Percentiles rank a stretch among this genome's conserved stretches.
Conservation (phyloP, 2,329 filamentous ascomycete genomes). For the Biscogniauxia marginata region DNA sequence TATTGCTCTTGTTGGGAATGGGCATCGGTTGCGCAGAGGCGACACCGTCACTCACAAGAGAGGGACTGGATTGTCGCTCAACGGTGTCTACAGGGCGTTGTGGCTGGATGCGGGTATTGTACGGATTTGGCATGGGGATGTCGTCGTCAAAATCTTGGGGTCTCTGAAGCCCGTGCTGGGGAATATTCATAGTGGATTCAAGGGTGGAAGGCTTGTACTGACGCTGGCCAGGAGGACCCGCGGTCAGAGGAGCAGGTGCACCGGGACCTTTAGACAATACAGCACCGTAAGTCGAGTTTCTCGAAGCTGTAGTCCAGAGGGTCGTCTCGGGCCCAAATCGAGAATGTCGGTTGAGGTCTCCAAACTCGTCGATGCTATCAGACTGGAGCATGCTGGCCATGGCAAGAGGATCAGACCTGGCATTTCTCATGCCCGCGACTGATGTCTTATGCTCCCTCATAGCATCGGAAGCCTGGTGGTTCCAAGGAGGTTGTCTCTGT, state of each 20-base stretch:
- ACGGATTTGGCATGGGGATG: constrained; percentile 11
- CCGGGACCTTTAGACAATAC: constrained; percentile 36
- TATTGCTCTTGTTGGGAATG: constrained; percentile 1
- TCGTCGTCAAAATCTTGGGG: constrained; percentile 22
- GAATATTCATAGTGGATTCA: constrained; percentile 38
- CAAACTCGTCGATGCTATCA: constrained; percentile 18
- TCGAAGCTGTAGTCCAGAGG: constrained; percentile 12
- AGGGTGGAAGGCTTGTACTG: constrained; percentile 46
- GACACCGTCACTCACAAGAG: constrained; percentile 10
- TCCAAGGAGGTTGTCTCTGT: constrained; percentile 10
- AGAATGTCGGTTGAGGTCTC: constrained; percentile 1
- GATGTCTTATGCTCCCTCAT: constrained; percentile 4
- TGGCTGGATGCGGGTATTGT: constrained; percentile 3
- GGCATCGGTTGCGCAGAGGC: constrained; percentile 6
- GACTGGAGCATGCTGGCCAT: constrained; percentile 14
- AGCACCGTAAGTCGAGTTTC: constrained; percentile 19
- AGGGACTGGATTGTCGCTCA: constrained; percentile 7
- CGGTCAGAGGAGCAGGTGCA: constrained; percentile 50
- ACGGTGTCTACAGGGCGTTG: constrained; percentile 8
- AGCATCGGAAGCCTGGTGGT: constrained; percentile 14
- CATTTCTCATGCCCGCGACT: neutral
- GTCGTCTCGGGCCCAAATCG: constrained; percentile 6
- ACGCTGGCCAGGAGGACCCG: constrained; percentile 54
- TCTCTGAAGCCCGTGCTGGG: constrained; percentile 28
- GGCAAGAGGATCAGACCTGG: constrained; percentile 11